Base-by-base conservation (phyloP, 2,329 filamentous ascomycete genomes). In the Plectosphaerella cucumerina region DNA sequence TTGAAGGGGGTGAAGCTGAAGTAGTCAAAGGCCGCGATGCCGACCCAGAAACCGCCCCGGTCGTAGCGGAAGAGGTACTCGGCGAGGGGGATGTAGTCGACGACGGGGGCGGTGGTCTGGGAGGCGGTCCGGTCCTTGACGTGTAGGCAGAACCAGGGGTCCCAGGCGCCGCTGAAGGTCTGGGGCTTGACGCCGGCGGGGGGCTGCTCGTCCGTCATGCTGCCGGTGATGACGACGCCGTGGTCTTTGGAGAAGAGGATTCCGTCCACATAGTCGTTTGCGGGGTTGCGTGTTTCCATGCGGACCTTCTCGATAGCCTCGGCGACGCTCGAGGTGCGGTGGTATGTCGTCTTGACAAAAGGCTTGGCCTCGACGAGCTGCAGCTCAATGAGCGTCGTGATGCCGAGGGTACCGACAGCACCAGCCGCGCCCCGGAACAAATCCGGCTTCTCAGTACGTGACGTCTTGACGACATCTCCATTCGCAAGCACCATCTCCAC, bases 51-150 rank as follows among this genome's bases (percentile, higher is more conserved):
- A 14, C 83, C 85, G 48, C 84, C 86, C 43, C 86, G 80, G 67
- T 90, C 86, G 70, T 90, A 90, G 47, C 86, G 80, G 74, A 90
- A 90, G 57, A 89, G 81, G 64, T 90, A 90, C 63, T 89, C 86
- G 37, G 81, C 79, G 4, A 89, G 70, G 0, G 86, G 86, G 39
- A 89, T 78, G 58, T 82, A 81, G 47, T 88, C 83, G 49, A 64
- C 58, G 61, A 59, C 14, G 56, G 62, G 31, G 11, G 59, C 22
- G 26, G 57, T 44, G 35, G 48, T 17, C 6, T 55, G 35, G 11
- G 60, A 51, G 6, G 61, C 49, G 14, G 70, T 78, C 53, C 64
- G 64, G 37, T 79, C 70, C 59, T 79, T 70, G 17, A 81, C 87
- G 62, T 90, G 87, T 53, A 91, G 73, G 63, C 90, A 91, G 66